phyloP scores from a whole-genome alignment of 306 rosid species.

The Trifolium fragiferum region DNA sequence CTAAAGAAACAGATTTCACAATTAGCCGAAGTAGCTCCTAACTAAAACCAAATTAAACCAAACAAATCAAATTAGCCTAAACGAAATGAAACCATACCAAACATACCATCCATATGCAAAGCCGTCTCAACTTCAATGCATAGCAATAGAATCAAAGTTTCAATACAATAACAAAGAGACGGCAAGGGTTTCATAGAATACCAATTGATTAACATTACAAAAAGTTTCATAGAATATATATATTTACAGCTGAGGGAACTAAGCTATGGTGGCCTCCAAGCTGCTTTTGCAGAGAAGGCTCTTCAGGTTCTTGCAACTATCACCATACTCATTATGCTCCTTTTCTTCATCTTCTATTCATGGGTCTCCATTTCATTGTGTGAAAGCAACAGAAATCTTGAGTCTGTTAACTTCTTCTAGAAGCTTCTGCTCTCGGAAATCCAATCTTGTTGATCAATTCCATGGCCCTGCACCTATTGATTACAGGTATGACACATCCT shows the following conservation, averaged over 20 bases:
- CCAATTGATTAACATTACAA: too few species aligned
- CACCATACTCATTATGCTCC: constrained; percentile 17
- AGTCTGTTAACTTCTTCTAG: constrained; percentile 38
- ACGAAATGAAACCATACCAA: too few species aligned
- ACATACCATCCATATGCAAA: too few species aligned
- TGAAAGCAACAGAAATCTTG: constrained; percentile 41
- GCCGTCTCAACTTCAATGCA: too few species aligned
- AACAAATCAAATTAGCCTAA: too few species aligned
- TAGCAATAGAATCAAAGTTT: too few species aligned
- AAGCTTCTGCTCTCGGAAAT: constrained; percentile 62
- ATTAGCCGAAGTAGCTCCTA: too few species aligned
- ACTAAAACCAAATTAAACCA: too few species aligned
- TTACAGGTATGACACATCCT: constrained; percentile 58
- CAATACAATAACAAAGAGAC: too few species aligned
- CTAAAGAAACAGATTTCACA: too few species aligned
- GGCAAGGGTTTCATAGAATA: too few species aligned
- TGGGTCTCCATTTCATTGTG: constrained; percentile 33
- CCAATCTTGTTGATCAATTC: constrained; percentile 50
- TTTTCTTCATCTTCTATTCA: constrained; percentile 40
- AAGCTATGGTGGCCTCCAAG: constrained; percentile 71
- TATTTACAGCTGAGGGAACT: constrained; percentile 30
- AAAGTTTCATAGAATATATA: too few species aligned
- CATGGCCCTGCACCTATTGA: constrained; percentile 72
- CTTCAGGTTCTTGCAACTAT: constrained; percentile 49
- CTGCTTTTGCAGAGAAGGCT: constrained; percentile 53